Percentiles rank a stretch among this genome's conserved stretches.
phyloP scores from a whole-genome alignment of 2,329 filamentous ascomycete genomes.

The Chaetomium olivaceum region DNA sequence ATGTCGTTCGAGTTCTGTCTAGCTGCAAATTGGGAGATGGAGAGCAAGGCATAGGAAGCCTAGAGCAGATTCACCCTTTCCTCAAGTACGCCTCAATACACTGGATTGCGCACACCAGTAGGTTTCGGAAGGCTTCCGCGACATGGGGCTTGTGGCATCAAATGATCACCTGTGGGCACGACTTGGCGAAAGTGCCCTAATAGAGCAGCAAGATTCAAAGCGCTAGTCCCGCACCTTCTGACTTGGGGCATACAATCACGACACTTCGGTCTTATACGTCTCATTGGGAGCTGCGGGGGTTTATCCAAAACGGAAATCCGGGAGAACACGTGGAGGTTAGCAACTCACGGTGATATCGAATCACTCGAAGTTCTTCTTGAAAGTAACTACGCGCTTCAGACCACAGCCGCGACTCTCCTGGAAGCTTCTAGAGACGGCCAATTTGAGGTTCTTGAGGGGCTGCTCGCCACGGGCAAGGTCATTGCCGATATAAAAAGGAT shows the following conservation, averaged over 20 bases:
- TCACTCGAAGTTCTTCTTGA: constrained; percentile 13
- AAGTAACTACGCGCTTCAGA: neutral
- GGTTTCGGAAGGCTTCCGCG: constrained; percentile 13
- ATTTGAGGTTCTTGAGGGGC: constrained; percentile 2
- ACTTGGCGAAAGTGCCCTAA: constrained; percentile 15
- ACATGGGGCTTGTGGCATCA: constrained; percentile 17
- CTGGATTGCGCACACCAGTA: constrained; percentile 19
- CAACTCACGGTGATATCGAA: constrained; percentile 18
- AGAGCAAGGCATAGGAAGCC: neutral
- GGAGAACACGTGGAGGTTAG: constrained; percentile 12
- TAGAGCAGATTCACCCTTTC: neutral
- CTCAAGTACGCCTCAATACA: constrained; percentile 12
- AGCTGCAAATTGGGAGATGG: neutral
- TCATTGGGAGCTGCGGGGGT: constrained; percentile 14
- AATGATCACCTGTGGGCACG: constrained; percentile 18
- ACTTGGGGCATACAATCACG: constrained; percentile 17
- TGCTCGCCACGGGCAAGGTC: neutral
- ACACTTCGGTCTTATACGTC: constrained; percentile 17
- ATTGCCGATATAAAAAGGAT: neutral
- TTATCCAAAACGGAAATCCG: constrained; percentile 8
- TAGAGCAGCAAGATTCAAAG: constrained; percentile 19
- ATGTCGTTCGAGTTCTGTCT: constrained; percentile 6
- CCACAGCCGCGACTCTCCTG: neutral
- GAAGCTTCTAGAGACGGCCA: constrained; percentile 12
- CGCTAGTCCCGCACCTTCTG: constrained; percentile 13